These are phyloP conservation scores for Hsuehochloa calcarea DNA, from an alignment of 176 grass and related monocot species.

Conservation along the genomic window DNA sequence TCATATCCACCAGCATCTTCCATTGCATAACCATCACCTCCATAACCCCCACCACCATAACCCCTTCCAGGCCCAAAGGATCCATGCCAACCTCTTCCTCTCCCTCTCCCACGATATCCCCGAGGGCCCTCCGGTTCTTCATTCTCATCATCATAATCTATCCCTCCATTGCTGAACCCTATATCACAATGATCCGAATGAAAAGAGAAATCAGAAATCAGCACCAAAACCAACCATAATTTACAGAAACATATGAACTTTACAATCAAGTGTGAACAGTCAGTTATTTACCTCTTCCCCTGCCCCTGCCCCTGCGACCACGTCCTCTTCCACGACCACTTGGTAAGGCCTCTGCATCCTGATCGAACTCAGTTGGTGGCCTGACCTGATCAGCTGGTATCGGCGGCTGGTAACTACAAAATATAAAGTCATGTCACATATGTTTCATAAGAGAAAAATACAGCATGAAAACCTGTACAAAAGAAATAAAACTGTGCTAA, in stretches of 20 bases:
- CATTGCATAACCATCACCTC: constrained; percentile 29
- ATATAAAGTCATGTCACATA: not conserved
- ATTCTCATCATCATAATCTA: constrained; percentile 40
- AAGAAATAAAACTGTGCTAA: not conserved
- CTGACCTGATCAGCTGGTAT: constrained; percentile 72
- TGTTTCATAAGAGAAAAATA: not conserved
- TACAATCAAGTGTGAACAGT: not conserved
- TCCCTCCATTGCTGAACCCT: constrained; percentile 46
- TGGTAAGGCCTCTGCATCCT: constrained; percentile 50
- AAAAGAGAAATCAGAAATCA: not conserved
- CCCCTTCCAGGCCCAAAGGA: constrained; percentile 47
- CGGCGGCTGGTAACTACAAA: constrained; percentile 64
- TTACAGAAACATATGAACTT: not conserved
- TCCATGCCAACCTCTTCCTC: constrained; percentile 44
- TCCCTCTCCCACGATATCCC: constrained; percentile 49
- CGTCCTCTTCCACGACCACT: constrained; percentile 53
- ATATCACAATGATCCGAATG: constrained; percentile 18
- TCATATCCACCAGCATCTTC: constrained; percentile 51
- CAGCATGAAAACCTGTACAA: not conserved
- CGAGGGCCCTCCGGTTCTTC: constrained; percentile 12
- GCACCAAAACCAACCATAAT: not conserved
- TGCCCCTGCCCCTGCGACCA: constrained; percentile 50
- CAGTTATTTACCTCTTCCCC: constrained; percentile 56
- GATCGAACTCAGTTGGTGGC: constrained; percentile 49
- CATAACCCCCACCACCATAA: constrained; percentile 48